These are phyloP conservation scores for Ceratocystis alfenasii DNA, from an alignment of 2,329 filamentous ascomycete genomes.

Conservation along the genomic window DNA sequence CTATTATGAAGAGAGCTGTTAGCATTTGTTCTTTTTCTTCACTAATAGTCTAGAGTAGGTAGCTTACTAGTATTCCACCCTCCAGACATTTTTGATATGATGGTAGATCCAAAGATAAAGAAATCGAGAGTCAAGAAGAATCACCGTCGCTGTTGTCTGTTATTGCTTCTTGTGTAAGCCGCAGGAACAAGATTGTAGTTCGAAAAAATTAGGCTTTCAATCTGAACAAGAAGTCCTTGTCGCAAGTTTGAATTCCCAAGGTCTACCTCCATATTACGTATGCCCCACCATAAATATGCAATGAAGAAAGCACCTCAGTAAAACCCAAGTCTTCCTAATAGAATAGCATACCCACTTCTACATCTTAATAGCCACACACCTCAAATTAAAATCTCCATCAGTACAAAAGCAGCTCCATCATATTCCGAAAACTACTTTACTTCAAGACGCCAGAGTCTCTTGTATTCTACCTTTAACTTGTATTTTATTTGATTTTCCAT, in stretches of 20 bases:
- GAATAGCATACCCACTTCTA: too few species aligned
- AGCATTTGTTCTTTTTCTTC: background rate
- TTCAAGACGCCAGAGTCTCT: background rate
- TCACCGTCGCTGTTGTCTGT: background rate
- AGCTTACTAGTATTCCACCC: slow-evolving; percentile 82
- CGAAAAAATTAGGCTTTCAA: background rate
- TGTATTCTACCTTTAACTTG: background rate
- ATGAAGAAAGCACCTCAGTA: background rate
- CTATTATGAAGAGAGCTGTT: slow-evolving; percentile 29
- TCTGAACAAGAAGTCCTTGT: background rate
- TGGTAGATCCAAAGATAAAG: background rate
- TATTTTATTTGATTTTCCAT: background rate
- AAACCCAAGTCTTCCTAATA: background rate
- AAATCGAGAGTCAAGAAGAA: background rate
- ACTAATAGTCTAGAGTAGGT: background rate
- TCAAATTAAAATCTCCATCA: too few species aligned
- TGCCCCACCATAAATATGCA: background rate
- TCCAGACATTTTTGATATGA: slow-evolving; percentile 31
- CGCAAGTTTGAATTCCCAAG: background rate
- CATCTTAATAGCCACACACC: too few species aligned
- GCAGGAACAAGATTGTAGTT: background rate
- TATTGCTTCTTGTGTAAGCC: background rate
- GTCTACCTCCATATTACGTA: background rate
- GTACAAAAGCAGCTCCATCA: too few species aligned
- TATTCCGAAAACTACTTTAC: too few species aligned